phyloP scores from a whole-genome alignment of 495 filamentous ascomycete species.

The Letharia columbiana region DNA sequence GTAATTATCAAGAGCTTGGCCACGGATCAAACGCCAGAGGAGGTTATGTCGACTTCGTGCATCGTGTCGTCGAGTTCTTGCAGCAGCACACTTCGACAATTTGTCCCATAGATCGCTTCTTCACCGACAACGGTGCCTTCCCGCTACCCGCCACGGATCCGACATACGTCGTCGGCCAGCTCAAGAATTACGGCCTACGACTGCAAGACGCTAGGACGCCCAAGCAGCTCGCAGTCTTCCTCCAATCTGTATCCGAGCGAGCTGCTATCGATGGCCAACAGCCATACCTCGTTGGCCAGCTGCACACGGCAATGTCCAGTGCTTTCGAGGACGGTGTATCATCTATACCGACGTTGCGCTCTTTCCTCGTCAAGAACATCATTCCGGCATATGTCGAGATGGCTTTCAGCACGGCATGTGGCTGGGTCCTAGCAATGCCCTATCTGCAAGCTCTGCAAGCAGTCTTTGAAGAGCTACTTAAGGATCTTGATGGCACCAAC shows the following conservation, averaged over 20 bases:
- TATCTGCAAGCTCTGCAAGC: constrained; percentile 43
- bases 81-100: constrained; percentile 60
- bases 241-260: constrained; percentile 56
- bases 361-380: constrained; percentile 48
- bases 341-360: constrained; percentile 44
- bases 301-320: constrained; percentile 47
- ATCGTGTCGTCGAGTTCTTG: constrained; percentile 51
- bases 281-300: constrained; percentile 48
- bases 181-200: constrained; percentile 56
- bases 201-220: constrained; percentile 42
- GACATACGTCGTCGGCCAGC: constrained; percentile 56
- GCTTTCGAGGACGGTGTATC: constrained; percentile 39
- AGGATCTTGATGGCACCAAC: constrained; percentile 42
- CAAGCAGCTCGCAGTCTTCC: constrained; percentile 52
- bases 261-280: constrained; percentile 56
- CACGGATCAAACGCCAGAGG: constrained; percentile 36
- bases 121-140: constrained; percentile 57
- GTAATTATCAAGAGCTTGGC: constrained; percentile 54
- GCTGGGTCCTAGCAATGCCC: constrained; percentile 52
- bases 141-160: constrained; percentile 58
- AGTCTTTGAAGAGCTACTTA: constrained; percentile 40
- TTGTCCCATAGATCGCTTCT: constrained; percentile 54
- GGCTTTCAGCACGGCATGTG: constrained; percentile 39
- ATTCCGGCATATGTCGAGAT: constrained; percentile 58
- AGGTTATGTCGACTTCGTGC: constrained; percentile 61